These are phyloP conservation scores for Tulasnella sp. DNA, from an alignment of 768 basidiomycete species.

Conservation along the genomic window DNA sequence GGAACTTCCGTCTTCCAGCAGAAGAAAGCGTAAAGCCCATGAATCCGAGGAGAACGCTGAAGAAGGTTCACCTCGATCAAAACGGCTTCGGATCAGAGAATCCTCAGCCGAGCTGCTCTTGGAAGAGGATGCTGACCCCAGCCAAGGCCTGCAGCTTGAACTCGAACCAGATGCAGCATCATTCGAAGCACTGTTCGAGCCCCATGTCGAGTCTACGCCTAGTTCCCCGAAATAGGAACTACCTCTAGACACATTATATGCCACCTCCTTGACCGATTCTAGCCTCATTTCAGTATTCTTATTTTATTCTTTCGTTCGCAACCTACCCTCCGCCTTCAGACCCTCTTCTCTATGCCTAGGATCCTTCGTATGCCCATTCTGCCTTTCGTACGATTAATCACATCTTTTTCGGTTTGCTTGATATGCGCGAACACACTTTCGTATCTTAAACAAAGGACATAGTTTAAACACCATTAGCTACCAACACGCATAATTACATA, in stretches of 20 bases:
- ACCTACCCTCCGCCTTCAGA: not conserved
- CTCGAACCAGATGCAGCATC: not conserved
- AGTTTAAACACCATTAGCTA: not conserved
- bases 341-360: not conserved
- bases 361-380: not conserved
- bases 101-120: not conserved
- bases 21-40: not conserved
- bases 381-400: not conserved
- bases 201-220: not conserved
- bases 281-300: not conserved
- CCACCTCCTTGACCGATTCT: not conserved
- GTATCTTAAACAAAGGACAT: not conserved
- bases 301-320: constrained; percentile 3
- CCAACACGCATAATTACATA: constrained; percentile 14
- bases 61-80: not conserved
- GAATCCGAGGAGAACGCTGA: not conserved
- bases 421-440: not conserved
- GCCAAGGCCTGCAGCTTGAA: not conserved
- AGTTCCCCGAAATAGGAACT: constrained; percentile 1
- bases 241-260: not conserved
- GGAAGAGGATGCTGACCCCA: not conserved
- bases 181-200: constrained; percentile 5
- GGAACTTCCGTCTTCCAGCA: not conserved
- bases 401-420: not conserved
- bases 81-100: constrained; percentile 9